Evolutionary conservation across 2,329 filamentous ascomycete genomes (phyloP).

Genomic region (Huntiella moniliformis): DNA sequence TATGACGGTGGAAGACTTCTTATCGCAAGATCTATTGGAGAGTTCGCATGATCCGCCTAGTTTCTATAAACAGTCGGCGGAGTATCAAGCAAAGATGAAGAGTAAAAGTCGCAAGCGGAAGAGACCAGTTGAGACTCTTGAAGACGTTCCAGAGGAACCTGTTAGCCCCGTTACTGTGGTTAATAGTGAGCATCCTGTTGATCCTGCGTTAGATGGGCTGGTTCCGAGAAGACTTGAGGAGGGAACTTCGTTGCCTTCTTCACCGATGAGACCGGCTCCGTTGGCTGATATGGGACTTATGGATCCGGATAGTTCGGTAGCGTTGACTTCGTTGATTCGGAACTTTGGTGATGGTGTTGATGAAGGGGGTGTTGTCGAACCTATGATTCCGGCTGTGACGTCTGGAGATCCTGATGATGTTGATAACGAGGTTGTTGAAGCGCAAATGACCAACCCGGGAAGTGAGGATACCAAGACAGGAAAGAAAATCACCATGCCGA

Average conservation of each 20-base stretch:
- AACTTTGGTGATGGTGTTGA: constrained; percentile 28
- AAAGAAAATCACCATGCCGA: constrained; percentile 22
- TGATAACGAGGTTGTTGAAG: constrained; percentile 12
- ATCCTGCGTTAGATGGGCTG: constrained; percentile 2
- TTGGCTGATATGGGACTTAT: constrained; percentile 6
- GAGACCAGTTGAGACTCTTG: constrained; percentile 20
- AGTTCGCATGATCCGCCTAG: constrained; percentile 66
- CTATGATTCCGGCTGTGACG: background rate
- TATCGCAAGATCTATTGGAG: constrained; percentile 52
- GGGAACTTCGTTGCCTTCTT: background rate
- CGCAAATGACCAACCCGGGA: background rate
- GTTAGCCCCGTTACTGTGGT: background rate
- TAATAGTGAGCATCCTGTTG: constrained; percentile 2
- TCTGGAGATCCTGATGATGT: constrained; percentile 12
- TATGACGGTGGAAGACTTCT: constrained; percentile 75
- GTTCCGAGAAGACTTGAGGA: background rate
- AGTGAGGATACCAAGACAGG: constrained; percentile 9
- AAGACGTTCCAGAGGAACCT: constrained; percentile 13
- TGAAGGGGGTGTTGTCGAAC: constrained; percentile 9
- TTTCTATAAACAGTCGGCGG: constrained; percentile 48
- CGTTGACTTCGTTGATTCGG: constrained; percentile 24
- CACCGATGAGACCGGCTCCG: constrained; percentile 14
- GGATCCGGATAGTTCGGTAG: constrained; percentile 14
- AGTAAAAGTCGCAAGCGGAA: constrained; percentile 31
- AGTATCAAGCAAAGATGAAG: constrained; percentile 35